Evolutionary conservation across 2,329 filamentous ascomycete genomes (phyloP), one percentile per base, ranked within the genome.

Genomic region (Verticillium zaregamsianum): DNA sequence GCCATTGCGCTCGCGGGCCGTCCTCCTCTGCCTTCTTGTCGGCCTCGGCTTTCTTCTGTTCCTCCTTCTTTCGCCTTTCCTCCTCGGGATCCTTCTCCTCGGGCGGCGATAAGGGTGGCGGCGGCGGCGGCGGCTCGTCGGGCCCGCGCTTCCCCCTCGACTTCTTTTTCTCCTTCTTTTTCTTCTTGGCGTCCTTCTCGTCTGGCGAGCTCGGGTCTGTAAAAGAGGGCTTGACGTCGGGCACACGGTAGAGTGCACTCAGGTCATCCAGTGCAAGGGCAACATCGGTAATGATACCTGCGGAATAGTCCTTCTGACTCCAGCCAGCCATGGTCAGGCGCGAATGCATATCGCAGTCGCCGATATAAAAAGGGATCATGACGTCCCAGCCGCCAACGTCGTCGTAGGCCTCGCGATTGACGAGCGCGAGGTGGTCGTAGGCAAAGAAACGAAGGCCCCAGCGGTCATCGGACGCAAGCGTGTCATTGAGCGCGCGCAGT

Each of bases 371-470:
- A 0, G 84, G 82, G 49, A 88, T 86, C 62, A 82, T 71, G 0
- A 80, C 80, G 67, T 87, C 85, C 82, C 84, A 87, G 0, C 77
- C 82, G 23, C 84, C 77, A 8, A 86, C 76, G 55, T 79, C 76
- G 63, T 80, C 76, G 67, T 80, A 80, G 0, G 82, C 80, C 8
- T 70, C 73, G 12, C 80, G 80, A 66, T 87, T 86, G 52, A 87
- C 82, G 1, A 86, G 74, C 2, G 83, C 78, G 3, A 88, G 74
- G 64, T 82, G 80, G 68, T 87, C 84, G 71, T 86, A 87, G 14
- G 81, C 77, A 69, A 86, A 87, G 70, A 85, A 84, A n/a, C 78
- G 77, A 58, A 79, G 70, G 0, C 74, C 83, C 84, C 84, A 87
- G 59, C 73, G 70, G 9, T 74, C 68, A 35, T 75, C 72, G 0